phyloP scores from a whole-genome alignment of 805 yeast genomes.

The Suhomyces pyralidae region DNA sequence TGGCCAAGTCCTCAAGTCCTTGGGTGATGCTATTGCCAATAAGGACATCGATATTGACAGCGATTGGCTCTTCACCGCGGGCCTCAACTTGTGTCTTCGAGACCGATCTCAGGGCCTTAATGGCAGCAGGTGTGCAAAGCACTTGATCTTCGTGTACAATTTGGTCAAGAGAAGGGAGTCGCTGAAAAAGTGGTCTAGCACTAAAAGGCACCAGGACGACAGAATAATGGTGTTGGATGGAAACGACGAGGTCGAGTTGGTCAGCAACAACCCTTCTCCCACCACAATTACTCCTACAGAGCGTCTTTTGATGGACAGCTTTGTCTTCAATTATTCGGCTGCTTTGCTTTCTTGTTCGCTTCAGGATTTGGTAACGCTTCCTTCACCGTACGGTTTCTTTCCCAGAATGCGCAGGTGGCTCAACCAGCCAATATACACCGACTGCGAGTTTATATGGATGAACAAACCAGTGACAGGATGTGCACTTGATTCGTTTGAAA shows the following conservation, averaged over 20 bases:
- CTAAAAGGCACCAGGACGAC: neutral
- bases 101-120: conserved; percentile 28
- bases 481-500: conserved; percentile 34
- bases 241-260: conserved; percentile 7
- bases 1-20: conserved; percentile 4
- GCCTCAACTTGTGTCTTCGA: conserved; percentile 37
- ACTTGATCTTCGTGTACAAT: conserved; percentile 33
- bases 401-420: conserved; percentile 25
- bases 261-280: neutral
- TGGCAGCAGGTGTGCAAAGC: conserved; percentile 26
- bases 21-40: conserved; percentile 15
- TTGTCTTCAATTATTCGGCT: conserved; percentile 40
- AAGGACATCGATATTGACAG: conserved; percentile 27
- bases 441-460: conserved; percentile 40
- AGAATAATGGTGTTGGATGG: neutral
- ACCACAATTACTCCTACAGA: conserved; percentile 18
- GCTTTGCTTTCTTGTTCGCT: conserved; percentile 34
- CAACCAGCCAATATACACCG: conserved; percentile 31
- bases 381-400: conserved; percentile 43
- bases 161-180: conserved; percentile 22
- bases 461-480: conserved; percentile 42
- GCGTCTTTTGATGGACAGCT: conserved; percentile 43
- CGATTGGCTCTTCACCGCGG: conserved; percentile 40
- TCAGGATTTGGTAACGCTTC: conserved; percentile 25
- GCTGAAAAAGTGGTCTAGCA: neutral